Evolutionary conservation across 2,329 filamentous ascomycete genomes (phyloP).

Genomic region (Massarina eburnea): DNA sequence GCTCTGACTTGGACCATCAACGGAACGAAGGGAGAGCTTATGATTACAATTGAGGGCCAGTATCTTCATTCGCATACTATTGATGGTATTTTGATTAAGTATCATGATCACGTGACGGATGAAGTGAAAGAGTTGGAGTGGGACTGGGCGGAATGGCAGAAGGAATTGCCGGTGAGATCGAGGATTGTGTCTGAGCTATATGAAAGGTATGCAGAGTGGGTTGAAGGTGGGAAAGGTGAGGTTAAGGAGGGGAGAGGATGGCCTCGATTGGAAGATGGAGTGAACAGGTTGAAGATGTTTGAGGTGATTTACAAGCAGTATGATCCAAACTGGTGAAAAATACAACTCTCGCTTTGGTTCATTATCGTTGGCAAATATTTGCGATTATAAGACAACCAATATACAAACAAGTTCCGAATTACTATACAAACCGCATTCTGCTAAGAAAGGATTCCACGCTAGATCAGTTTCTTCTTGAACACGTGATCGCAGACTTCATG

Average conservation of each 20-base stretch:
- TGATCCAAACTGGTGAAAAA: conserved; percentile 9
- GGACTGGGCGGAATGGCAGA: conserved; percentile 45
- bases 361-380: no score
- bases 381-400: no score
- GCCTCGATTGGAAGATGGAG: conserved; percentile 47
- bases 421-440: no score
- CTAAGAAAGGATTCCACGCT: no score
- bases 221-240: conserved; percentile 13
- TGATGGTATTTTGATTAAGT: conserved; percentile 24
- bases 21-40: conserved; percentile 20
- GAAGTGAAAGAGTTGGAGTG: conserved; percentile 39
- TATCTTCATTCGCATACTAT: conserved; percentile 4
- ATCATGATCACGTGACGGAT: conserved; percentile 28
- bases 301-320: conserved; percentile 15
- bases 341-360: no score
- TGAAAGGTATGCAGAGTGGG: conserved; percentile 31
- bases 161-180: conserved; percentile 21
- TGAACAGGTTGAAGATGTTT: conserved; percentile 51
- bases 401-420: no score
- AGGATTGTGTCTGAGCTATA: conserved; percentile 31
- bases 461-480: no score
- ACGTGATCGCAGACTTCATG: no score
- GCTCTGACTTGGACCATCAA: conserved; percentile 17
- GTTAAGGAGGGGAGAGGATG: conserved; percentile 22
- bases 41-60: conserved; percentile 5